Evolutionary conservation across 352 stramenopile genomes (phyloP).

Genomic region (Phytophthora vignae): DNA sequence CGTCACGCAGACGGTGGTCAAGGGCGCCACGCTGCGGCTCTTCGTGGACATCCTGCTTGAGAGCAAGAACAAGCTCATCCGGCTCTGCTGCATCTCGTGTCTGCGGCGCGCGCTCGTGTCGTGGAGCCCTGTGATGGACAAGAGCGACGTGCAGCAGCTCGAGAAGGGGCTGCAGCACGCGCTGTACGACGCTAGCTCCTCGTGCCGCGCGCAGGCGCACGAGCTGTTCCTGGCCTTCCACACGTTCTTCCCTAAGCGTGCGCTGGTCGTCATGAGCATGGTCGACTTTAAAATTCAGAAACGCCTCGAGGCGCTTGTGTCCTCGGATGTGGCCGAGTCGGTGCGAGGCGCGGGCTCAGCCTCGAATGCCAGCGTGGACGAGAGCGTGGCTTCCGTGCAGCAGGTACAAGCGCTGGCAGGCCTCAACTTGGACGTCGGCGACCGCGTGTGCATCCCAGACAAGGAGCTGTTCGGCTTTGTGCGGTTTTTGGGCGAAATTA

Average conservation of each 20-base stretch:
- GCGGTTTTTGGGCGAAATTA: slow-evolving; percentile 78
- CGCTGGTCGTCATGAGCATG: slow-evolving; percentile 64
- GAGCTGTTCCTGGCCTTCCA: slow-evolving; percentile 80
- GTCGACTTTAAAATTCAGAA: slow-evolving; percentile 89
- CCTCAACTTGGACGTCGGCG: slow-evolving; percentile 66
- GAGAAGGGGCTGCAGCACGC: slow-evolving; percentile 77
- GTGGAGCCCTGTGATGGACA: slow-evolving; percentile 84
- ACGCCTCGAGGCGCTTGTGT: slow-evolving; percentile 72
- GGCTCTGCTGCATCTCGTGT: slow-evolving; percentile 74
- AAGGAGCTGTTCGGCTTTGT: slow-evolving; percentile 88
- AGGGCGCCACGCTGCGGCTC: slow-evolving; percentile 74
- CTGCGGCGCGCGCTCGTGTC: slow-evolving; percentile 56
- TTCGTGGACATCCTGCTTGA: slow-evolving; percentile 80
- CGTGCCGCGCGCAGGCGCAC: slow-evolving; percentile 71
- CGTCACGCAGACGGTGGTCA: slow-evolving; percentile 72
- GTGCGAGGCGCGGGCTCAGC: slow-evolving; percentile 34
- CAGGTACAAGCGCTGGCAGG: slow-evolving; percentile 41
- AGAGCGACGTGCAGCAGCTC: slow-evolving; percentile 82
- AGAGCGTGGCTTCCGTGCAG: slow-evolving; percentile 35
- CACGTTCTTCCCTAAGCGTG: slow-evolving; percentile 81
- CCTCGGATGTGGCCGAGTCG: slow-evolving; percentile 36
- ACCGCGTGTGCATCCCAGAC: slow-evolving; percentile 86
- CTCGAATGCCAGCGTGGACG: slow-evolving; percentile 66
- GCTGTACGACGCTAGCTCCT: slow-evolving; percentile 82
- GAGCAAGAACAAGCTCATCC: slow-evolving; percentile 87